A percentile compares a stretch with the other conserved stretches of the same genome.
These are phyloP conservation scores for Lasiosphaeria ovina DNA, from an alignment of 495 filamentous ascomycete genomes.

Conservation along the genomic window DNA sequence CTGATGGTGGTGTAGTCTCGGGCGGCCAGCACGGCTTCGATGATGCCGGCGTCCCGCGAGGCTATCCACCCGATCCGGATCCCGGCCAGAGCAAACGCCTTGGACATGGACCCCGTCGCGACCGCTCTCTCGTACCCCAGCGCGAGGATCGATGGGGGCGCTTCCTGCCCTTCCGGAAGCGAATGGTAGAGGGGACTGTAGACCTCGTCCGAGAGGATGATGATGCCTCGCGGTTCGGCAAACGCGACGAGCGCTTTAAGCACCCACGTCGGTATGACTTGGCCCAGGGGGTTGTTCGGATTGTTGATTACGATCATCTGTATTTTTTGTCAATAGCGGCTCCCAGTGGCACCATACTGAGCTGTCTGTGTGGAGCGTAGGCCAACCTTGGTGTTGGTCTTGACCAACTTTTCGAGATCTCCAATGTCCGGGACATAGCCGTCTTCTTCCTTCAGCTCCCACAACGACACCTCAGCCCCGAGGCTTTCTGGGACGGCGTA, in stretches of 20 bases:
- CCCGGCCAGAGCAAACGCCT: conserved; percentile 82
- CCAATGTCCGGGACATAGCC: conserved; percentile 65
- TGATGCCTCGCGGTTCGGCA: conserved; percentile 61
- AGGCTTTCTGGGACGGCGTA: conserved; percentile 74
- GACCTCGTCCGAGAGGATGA: conserved; percentile 77
- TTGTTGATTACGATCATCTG: conserved; percentile 60
- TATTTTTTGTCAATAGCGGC: not conserved
- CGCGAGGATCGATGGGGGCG: conserved; percentile 53
- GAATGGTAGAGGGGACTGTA: conserved; percentile 86
- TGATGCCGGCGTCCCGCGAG: conserved; percentile 58
- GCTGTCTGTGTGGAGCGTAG: not conserved
- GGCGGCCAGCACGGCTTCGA: conserved; percentile 62
- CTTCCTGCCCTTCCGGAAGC: conserved; percentile 25
- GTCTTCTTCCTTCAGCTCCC: conserved; percentile 66
- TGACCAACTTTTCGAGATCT: conserved; percentile 66
- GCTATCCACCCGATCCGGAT: conserved; percentile 84
- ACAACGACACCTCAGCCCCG: conserved; percentile 78
- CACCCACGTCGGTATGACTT: conserved; percentile 60
- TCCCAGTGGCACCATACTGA: not conserved
- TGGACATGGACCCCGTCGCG: conserved; percentile 78
- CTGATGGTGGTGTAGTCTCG: conserved; percentile 86
- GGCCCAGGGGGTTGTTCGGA: conserved; percentile 85
- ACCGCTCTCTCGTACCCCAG: conserved; percentile 69
- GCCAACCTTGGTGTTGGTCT: conserved; percentile 66
- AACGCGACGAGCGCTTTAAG: conserved; percentile 63